Percentiles rank a stretch among this genome's conserved stretches.
Conservation (phyloP, 139 green algal species). For the Prasinococcaceae sp. region DNA sequence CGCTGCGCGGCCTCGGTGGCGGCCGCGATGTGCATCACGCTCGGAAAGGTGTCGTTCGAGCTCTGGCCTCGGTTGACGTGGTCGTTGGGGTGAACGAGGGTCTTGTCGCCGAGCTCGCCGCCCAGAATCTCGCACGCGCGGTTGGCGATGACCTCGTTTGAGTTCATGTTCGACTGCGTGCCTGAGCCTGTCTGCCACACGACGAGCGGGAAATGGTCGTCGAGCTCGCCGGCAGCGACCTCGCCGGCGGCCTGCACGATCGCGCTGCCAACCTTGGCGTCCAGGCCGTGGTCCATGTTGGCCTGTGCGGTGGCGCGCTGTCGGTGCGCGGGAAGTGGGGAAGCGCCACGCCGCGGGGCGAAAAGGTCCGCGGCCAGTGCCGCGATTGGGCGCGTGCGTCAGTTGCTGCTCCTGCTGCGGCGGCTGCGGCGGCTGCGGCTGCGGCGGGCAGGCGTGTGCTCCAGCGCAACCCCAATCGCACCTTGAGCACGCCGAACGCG, state of each 20-base stretch:
- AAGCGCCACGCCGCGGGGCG: too few species aligned
- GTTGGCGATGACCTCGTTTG: slow-evolving; percentile 36
- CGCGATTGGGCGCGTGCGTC: too few species aligned
- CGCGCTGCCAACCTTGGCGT: slow-evolving; percentile 11
- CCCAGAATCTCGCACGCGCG: slow-evolving; percentile 74
- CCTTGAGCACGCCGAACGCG: slow-evolving; percentile 84
- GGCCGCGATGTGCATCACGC: slow-evolving; percentile 84
- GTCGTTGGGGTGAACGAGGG: slow-evolving; percentile 83
- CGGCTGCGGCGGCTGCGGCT: too few species aligned
- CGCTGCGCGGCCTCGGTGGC: slow-evolving; percentile 42
- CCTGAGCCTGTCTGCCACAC: slow-evolving; percentile 36
- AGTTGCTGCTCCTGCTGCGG: too few species aligned
- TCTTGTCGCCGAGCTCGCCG: slow-evolving; percentile 60
- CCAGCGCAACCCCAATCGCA: too few species aligned
- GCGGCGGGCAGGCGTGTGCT: too few species aligned
- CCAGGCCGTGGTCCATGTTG: slow-evolving; percentile 27
- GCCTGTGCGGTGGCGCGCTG: too few species aligned
- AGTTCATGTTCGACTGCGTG: slow-evolving; percentile 38
- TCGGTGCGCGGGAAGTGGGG: too few species aligned
- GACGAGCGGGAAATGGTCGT: slow-evolving; percentile 31
- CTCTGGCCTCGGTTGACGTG: slow-evolving; percentile 90
- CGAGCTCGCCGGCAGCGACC: slow-evolving; percentile 29
- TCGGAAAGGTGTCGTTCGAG: slow-evolving; percentile 94
- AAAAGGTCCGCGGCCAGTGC: too few species aligned
- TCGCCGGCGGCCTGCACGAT: slow-evolving; percentile 22